Conservation (phyloP, 2,329 filamentous ascomycete genomes). For the Aspergillus latus region DNA sequence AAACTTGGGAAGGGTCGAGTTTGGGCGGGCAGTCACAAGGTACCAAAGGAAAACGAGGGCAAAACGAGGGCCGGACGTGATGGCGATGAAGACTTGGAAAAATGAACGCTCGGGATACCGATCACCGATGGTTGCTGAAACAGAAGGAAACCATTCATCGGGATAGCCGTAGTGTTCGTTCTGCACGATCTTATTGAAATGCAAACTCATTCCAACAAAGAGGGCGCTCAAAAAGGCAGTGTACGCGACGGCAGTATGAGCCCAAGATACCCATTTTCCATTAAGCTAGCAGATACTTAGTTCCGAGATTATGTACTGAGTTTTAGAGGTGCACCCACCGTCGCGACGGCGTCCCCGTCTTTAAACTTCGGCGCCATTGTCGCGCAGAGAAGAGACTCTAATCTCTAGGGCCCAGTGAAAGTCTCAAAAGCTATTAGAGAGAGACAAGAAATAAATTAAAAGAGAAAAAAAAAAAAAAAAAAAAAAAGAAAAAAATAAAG, state of each 20-base stretch:
- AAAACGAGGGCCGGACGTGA: slow-evolving; percentile 92
- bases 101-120: slow-evolving; percentile 94
- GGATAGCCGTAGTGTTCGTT: slow-evolving; percentile 96
- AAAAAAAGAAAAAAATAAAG: slow-evolving; percentile 17
- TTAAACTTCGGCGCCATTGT: slow-evolving; percentile 62
- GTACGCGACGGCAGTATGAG: slow-evolving; percentile 82
- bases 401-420: slow-evolving; percentile 19
- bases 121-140: slow-evolving; percentile 95
- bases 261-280: slow-evolving; percentile 86
- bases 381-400: slow-evolving; percentile 26
- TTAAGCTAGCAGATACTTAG: slow-evolving; percentile 58
- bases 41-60: slow-evolving; percentile 90
- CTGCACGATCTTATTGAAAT: slow-evolving; percentile 96
- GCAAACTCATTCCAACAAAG: slow-evolving; percentile 73
- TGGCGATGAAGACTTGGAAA: slow-evolving; percentile 95
- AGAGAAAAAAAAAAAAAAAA: slow-evolving; percentile 27
- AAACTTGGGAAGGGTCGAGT: slow-evolving; percentile 74
- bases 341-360: slow-evolving; percentile 62
- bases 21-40: slow-evolving; percentile 75
- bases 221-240: slow-evolving; percentile 81
- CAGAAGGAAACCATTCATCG: slow-evolving; percentile 94
- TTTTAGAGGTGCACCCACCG: slow-evolving; percentile 46
- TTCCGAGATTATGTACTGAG: slow-evolving; percentile 10
- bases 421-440: slow-evolving; percentile 23
- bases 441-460: slow-evolving; percentile 24